Evolutionary conservation across 345 rosid species (phyloP).

Genomic region (Zanthoxylum bungeanum): DNA sequence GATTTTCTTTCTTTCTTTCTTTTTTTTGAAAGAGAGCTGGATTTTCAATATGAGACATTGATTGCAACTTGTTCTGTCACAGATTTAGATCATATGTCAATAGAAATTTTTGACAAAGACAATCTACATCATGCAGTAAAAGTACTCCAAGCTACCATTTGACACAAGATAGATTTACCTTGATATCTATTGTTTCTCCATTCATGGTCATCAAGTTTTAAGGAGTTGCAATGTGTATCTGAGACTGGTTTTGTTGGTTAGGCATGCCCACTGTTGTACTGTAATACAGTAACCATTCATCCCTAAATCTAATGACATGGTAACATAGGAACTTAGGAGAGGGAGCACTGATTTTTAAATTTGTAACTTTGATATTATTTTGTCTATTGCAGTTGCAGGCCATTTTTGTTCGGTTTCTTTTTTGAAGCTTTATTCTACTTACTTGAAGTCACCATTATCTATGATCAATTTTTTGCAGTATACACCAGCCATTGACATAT

Average conservation of each 20-base stretch:
- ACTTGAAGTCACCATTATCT: conserved; percentile 6
- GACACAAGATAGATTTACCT: neutral
- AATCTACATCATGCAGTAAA: neutral
- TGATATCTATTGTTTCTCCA: neutral
- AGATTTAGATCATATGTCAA: neutral
- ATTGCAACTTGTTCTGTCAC: neutral
- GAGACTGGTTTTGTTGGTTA: neutral
- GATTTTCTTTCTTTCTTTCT: too few relatives aligned
- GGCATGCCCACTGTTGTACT: neutral
- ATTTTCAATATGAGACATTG: neutral
- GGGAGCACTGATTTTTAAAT: neutral
- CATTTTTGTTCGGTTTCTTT: neutral
- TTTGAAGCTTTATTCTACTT: neutral
- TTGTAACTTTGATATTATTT: neutral
- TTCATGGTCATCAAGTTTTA: neutral
- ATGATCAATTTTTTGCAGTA: conserved; percentile 51
- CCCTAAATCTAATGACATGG: neutral
- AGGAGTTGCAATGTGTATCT: neutral
- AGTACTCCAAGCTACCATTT: neutral
- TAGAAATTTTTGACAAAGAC: neutral
- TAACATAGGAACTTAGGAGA: neutral
- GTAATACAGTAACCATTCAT: neutral
- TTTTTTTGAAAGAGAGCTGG: neutral
- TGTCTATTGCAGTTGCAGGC: too few relatives aligned
- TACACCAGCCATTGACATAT: conserved; percentile 94